Conservation (phyloP, 1,284 basidiomycete species). For the Boletus hoseneyae region DNA sequence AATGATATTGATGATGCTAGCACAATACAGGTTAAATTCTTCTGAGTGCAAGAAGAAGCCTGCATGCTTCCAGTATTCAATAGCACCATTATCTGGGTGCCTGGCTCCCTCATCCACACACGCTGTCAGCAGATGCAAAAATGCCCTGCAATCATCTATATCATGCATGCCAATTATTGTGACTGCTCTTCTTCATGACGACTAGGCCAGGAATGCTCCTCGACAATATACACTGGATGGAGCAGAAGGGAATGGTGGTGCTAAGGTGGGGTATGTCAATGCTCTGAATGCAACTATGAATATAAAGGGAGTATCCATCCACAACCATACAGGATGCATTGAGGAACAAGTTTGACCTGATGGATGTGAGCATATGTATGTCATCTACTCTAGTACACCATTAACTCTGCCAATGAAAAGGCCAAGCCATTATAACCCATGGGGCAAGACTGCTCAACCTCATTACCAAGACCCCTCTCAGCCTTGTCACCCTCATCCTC, state of each 20-base stretch:
- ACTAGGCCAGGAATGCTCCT: conserved; percentile 30
- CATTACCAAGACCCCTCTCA: conserved; percentile 52
- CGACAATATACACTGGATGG: conserved; percentile 37
- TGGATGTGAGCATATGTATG: conserved; percentile 30
- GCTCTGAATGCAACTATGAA: conserved; percentile 18
- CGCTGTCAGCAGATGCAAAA: conserved; percentile 19
- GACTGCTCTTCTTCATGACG: conserved; percentile 31
- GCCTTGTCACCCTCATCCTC: no score
- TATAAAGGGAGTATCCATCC: background rate
- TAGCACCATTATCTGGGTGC: conserved; percentile 30
- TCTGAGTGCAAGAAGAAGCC: conserved; percentile 18
- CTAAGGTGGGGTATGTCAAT: conserved; percentile 33
- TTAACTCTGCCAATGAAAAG: conserved; percentile 40
- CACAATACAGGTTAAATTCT: conserved; percentile 7
- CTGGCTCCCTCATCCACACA: conserved; percentile 31
- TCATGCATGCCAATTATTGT: conserved; percentile 29
- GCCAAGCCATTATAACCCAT: conserved; percentile 35
- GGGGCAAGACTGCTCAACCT: conserved; percentile 36
- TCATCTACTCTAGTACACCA: no score
- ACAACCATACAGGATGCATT: background rate
- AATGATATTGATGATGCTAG: no score
- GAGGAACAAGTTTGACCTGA: conserved; percentile 13
- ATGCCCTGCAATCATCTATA: conserved; percentile 18
- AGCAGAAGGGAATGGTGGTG: conserved; percentile 36
- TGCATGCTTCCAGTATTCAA: conserved; percentile 22